Evolutionary conservation across 352 stramenopile species (phyloP).

Genomic region (Globisporangium cederbergense): DNA sequence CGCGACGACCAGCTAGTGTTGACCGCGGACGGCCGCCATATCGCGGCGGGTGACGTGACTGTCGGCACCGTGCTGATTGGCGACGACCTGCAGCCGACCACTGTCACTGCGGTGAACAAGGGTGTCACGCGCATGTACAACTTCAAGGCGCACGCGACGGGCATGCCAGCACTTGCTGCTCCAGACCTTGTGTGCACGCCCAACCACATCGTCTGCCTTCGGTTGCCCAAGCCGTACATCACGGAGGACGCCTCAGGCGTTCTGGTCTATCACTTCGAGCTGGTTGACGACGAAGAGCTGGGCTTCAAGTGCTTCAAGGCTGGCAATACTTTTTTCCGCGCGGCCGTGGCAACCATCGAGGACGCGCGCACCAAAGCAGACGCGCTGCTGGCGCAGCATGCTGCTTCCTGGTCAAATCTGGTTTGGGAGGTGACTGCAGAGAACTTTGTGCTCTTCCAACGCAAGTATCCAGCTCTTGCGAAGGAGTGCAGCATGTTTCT

Average conservation of each 20-base stretch:
- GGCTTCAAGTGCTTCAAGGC: slow-evolving; percentile 8
- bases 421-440: slow-evolving; percentile 9
- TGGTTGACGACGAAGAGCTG: slow-evolving; percentile 10
- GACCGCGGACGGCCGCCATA: slow-evolving; percentile 18
- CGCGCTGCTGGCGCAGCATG: slow-evolving; percentile 7
- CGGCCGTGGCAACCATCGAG: slow-evolving; percentile 4
- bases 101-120: slow-evolving; percentile 15
- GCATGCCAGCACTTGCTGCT: slow-evolving; percentile 4
- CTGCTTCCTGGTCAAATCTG: slow-evolving; percentile 5
- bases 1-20: slow-evolving; percentile 15
- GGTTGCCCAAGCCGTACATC: slow-evolving; percentile 12
- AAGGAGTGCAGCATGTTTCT: slow-evolving; percentile 10
- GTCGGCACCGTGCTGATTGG: slow-evolving; percentile 14
- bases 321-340: slow-evolving; percentile 9
- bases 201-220: slow-evolving; percentile 14
- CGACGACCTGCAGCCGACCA: slow-evolving; percentile 12
- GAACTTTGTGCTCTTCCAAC: slow-evolving; percentile 12
- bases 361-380: slow-evolving; percentile 7
- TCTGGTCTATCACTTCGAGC: slow-evolving; percentile 9
- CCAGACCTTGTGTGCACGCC: slow-evolving; percentile 8
- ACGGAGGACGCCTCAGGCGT: slow-evolving; percentile 6
- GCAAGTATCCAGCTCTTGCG: slow-evolving; percentile 10
- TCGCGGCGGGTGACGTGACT: slow-evolving; percentile 11
- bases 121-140: slow-evolving; percentile 16
- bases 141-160: slow-evolving; percentile 7